phyloP scores from a whole-genome alignment of 176 grass and related monocot species.

The Avena atlantica region DNA sequence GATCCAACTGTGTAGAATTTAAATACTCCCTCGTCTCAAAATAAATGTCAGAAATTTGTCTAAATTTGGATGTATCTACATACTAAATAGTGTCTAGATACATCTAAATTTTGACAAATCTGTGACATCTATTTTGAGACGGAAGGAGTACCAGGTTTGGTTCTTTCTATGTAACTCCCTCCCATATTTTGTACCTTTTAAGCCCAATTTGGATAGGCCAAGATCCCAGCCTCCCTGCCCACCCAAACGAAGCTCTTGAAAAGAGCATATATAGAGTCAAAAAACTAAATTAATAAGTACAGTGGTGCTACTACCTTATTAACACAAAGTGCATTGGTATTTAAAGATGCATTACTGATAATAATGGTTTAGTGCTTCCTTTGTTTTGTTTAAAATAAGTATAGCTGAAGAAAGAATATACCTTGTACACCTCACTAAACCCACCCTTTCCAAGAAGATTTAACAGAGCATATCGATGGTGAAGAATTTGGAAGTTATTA shows the following conservation, averaged over 20 bases:
- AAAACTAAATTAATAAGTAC: constrained; percentile 22
- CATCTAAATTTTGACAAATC: too few species aligned
- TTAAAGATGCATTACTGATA: constrained; percentile 33
- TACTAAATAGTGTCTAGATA: too few species aligned
- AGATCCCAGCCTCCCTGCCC: not conserved
- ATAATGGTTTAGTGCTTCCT: not conserved
- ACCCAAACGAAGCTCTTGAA: not conserved
- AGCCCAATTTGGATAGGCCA: constrained; percentile 33
- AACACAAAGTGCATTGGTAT: not conserved
- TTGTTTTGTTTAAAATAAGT: not conserved
- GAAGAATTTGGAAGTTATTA: constrained; percentile 99
- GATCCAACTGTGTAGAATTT: not conserved
- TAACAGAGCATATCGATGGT: constrained; percentile 98
- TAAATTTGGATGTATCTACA: too few species aligned
- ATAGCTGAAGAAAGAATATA: constrained; percentile 50
- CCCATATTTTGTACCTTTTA: not conserved
- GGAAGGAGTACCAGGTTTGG: not conserved
- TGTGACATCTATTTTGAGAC: too few species aligned
- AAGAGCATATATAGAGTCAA: constrained; percentile 22
- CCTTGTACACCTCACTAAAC: constrained; percentile 99
- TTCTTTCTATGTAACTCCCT: constrained; percentile 12
- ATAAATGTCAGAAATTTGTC: too few species aligned
- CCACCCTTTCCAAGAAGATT: constrained; percentile 99
- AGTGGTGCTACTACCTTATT: constrained; percentile 11
- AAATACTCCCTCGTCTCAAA: too few species aligned